Conservation (phyloP, 2,329 filamentous ascomycete species). For the Colletotrichum melonis region DNA sequence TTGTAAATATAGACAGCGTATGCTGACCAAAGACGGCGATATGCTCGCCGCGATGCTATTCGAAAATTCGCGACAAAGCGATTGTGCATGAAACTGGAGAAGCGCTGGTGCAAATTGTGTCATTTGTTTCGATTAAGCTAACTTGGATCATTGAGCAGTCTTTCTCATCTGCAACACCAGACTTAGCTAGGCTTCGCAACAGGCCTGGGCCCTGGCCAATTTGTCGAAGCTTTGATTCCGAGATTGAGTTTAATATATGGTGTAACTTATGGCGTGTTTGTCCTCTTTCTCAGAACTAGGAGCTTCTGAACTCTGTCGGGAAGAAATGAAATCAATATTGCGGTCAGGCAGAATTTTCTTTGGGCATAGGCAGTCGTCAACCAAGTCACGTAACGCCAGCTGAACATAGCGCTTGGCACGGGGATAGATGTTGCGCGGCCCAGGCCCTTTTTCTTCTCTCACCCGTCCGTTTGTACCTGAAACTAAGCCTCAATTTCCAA, state of each 20-base stretch:
- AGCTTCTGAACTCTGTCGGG: neutral
- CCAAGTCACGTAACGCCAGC: neutral
- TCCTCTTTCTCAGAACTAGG: neutral
- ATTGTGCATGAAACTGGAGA: neutral
- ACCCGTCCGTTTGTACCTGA: constrained; percentile 11
- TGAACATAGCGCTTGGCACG: neutral
- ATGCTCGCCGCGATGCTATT: neutral
- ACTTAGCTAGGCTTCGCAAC: neutral
- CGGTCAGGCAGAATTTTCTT: neutral
- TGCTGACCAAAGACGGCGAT: neutral
- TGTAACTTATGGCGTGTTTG: neutral
- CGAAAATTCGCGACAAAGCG: neutral
- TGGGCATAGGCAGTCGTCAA: neutral
- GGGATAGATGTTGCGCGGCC: neutral
- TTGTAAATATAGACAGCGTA: too few species aligned
- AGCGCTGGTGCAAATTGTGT: neutral
- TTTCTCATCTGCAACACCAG: neutral
- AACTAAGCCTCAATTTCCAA: constrained; percentile 15
- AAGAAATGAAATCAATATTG: neutral
- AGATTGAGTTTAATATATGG: neutral
- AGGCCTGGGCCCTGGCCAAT: neutral
- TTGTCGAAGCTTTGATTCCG: neutral
- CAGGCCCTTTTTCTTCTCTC: neutral
- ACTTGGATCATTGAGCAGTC: neutral
- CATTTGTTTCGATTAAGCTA: neutral